These are phyloP conservation scores for Globisporangium irregulare DNA, from an alignment of 352 stramenopile species.

Conservation along the genomic window DNA sequence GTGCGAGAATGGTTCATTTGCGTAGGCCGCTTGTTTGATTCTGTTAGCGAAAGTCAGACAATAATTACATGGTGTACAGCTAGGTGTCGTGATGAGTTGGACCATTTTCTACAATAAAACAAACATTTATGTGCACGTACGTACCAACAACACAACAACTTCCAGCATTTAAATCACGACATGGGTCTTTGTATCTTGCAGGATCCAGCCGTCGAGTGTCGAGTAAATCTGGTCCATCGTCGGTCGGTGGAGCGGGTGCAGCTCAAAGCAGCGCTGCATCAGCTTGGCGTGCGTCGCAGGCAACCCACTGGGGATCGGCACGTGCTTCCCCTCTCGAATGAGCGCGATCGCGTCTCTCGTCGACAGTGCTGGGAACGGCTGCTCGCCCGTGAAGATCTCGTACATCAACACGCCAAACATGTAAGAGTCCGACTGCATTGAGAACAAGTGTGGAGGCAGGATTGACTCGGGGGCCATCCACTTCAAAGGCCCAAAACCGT, in stretches of 20 bases:
- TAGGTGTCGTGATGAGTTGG: background rate
- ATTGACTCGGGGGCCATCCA: constrained; percentile 77
- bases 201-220: constrained; percentile 57
- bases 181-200: constrained; percentile 42
- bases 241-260: constrained; percentile 49
- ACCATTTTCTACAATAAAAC: background rate
- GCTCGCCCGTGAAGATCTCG: constrained; percentile 64
- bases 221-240: constrained; percentile 67
- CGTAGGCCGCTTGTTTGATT: background rate
- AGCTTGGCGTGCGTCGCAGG: constrained; percentile 40
- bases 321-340: constrained; percentile 63
- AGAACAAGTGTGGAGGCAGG: constrained; percentile 64
- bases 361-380: constrained; percentile 54
- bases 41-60: background rate
- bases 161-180: constrained; percentile 8
- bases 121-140: background rate
- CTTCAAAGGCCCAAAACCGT: constrained; percentile 66
- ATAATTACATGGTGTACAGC: background rate
- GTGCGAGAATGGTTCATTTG: constrained; percentile 6
- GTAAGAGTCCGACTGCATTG: constrained; percentile 66
- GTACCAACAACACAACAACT: background rate
- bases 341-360: constrained; percentile 52
- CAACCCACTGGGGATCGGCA: constrained; percentile 45
- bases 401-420: constrained; percentile 77
- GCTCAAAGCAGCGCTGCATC: constrained; percentile 62